These are phyloP conservation scores for Cyathus striatus DNA, from an alignment of 768 basidiomycete genomes.

Conservation along the genomic window DNA sequence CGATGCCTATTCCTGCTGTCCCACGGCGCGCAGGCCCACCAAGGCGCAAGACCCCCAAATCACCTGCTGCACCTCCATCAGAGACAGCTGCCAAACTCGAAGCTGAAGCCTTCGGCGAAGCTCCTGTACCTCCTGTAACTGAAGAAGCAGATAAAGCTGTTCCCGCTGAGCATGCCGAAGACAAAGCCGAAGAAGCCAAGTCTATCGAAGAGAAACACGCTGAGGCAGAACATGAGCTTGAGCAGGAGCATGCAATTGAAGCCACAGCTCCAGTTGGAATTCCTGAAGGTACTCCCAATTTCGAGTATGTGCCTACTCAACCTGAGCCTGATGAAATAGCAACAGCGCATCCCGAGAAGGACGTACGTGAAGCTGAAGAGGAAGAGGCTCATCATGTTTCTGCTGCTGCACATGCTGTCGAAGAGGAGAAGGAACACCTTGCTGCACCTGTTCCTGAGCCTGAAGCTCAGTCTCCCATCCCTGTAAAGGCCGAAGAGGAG, in stretches of 20 bases:
- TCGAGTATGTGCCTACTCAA: background rate
- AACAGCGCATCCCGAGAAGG: background rate
- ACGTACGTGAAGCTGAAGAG: background rate
- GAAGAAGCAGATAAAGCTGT: constrained; percentile 21
- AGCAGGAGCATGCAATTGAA: too few relatives aligned
- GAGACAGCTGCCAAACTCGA: too few relatives aligned
- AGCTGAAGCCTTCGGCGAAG: too few relatives aligned
- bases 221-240: constrained; percentile 1
- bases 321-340: background rate
- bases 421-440: background rate
- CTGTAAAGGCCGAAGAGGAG: background rate
- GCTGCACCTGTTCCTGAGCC: background rate
- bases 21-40: constrained; percentile 77
- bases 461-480: background rate
- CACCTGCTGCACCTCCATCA: too few relatives aligned
- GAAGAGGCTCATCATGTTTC: background rate
- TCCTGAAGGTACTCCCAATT: background rate
- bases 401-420: background rate
- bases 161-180: too few relatives aligned
- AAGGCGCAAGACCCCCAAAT: constrained; percentile 60
- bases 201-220: constrained; percentile 1
- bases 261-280: background rate
- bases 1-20: constrained; percentile 72
- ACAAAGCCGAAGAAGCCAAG: background rate
- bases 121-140: constrained; percentile 15